Evolutionary conservation across 306 rosid genomes (phyloP), one percentile per base, ranked within the genome.

Genomic region (Glycine latifolia): DNA sequence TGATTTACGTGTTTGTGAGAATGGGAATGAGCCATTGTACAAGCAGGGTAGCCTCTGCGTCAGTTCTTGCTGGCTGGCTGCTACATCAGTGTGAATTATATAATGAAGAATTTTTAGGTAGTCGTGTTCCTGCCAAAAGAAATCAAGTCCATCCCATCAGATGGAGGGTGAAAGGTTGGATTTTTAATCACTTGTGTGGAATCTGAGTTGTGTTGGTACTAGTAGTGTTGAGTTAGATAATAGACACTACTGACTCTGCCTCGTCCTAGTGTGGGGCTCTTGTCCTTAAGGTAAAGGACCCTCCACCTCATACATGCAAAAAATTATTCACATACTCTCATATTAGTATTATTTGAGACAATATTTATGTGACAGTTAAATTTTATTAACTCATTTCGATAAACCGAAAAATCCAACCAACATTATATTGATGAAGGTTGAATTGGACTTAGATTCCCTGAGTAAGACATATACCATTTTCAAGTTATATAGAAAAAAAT

Each of bases 51-150:
- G 2, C 31, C 31, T 26, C 31, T 26, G 31, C 31, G 31, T 26
- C 31, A 26, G 31, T 26, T 26, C 31, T 26, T 1, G 31, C 31
- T 26, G 31, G 2, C 31, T 26, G 31, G 31, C 31, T 26, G 31
- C 31, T 26, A 26, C 31, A 26, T 26, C 31, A 26, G 31, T 41
- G 69, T 78, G 78, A 73, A 68, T 77, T 54, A 59, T 48, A 44
- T 4, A 52, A 44, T 61, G 79, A 62, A 65, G 87, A 85, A 84
- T 83, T 71, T 85, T 84, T 83, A 76, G 89, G 79, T 79, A 62
- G 65, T 76, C 82, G 89, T 69, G 89, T 69, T 39, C 61, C 62
- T 81, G 87, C 83, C 82, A 50, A 65, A 78, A 87, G 44, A 82
- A 66, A 78, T 85, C 88, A 69, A 78, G 75, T 80, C 84, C 43